phyloP scores from a whole-genome alignment of 768 basidiomycete species.

The Leccinum obscurum region DNA sequence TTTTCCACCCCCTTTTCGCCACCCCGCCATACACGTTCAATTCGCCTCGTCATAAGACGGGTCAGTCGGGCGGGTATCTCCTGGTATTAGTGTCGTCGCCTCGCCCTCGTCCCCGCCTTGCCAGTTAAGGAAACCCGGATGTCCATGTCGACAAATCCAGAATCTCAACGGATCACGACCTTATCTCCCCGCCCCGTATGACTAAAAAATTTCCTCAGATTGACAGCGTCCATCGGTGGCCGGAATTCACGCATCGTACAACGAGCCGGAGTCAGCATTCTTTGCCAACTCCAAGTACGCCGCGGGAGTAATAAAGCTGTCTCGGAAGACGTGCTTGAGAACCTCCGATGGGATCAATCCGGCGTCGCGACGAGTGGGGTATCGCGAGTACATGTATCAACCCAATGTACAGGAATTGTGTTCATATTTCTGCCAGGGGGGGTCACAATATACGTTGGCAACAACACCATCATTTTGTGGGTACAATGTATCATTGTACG shows the following conservation, averaged over 20 bases:
- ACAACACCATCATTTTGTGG: neutral
- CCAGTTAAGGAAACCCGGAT: constrained; percentile 10
- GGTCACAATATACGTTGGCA: constrained; percentile 4
- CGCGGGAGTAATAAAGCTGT: constrained; percentile 28
- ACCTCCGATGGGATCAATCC: constrained; percentile 12
- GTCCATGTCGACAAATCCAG: neutral
- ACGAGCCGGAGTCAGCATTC: constrained; percentile 15
- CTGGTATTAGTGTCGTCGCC: constrained; percentile 17
- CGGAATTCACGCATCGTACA: constrained; percentile 20
- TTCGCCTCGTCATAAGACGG: constrained; percentile 9
- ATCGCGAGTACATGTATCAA: constrained; percentile 1
- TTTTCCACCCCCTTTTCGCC: constrained; percentile 32
- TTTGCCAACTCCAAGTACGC: constrained; percentile 23
- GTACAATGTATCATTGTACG: constrained; percentile 6
- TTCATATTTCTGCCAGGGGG: constrained; percentile 6
- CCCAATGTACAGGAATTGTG: neutral
- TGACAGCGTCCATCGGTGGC: constrained; percentile 17
- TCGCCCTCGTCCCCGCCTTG: neutral
- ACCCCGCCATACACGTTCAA: constrained; percentile 14
- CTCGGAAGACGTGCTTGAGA: constrained; percentile 9
- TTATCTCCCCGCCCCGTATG: constrained; percentile 29
- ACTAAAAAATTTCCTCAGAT: constrained; percentile 6
- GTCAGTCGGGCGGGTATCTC: constrained; percentile 4
- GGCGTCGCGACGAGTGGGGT: constrained; percentile 1
- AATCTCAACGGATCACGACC: constrained; percentile 34